Evolutionary conservation across 768 basidiomycete genomes (phyloP), one percentile per base, ranked within the genome.

Genomic region (Xerocomellus chrysenteron): DNA sequence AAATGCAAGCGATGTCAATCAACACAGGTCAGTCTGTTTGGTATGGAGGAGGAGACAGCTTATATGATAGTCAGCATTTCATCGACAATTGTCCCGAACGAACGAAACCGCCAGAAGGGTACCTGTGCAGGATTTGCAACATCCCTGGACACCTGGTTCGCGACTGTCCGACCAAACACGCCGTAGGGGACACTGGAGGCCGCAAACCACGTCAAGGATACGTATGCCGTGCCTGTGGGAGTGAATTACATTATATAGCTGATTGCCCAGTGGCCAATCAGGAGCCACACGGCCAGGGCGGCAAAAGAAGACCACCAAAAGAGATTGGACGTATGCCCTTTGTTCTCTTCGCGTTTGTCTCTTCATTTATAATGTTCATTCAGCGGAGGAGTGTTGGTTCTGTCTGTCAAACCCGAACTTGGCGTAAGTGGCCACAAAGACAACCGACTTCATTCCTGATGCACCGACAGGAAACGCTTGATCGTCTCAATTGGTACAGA

Each of bases 351-450:
- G 3, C 13, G 14, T 42, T 14, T 39, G 17, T 37, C 13, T 40
- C 40, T 7, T 19, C 30, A 33, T 55, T 61, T 9, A 66, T 40
- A 21, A 10, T 30, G 46, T 32, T 54, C 55, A 28, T 60, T 46
- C 67, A 92, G 92, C 93, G 62, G 90, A 90, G 54, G 91, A 94
- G 70, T 98, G 96, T 73, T 98, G 96, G 96, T 98, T 99, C 76
- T 99, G 97, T 71, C 73, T 99, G 51, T 95, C 93, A 41, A 98
- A 98, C 68, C 95, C 96, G 1, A 87, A 84, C 62, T 78, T 98
- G 39, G 88, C 92, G 86, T 92, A 67, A 60, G 88, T 80, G 24
- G 39, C 36, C 3, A 48, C 50, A 33, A 43, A 44, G 35, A 30
- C 45, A n/a, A 19, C 7, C 2, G 32, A 17, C 37, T 5, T 30